Percentiles rank a stretch among this genome's conserved stretches.
These are phyloP conservation scores for Rhizopus stolonifer DNA, from an alignment of 371 early-diverging fungal species.

Conservation along the genomic window DNA sequence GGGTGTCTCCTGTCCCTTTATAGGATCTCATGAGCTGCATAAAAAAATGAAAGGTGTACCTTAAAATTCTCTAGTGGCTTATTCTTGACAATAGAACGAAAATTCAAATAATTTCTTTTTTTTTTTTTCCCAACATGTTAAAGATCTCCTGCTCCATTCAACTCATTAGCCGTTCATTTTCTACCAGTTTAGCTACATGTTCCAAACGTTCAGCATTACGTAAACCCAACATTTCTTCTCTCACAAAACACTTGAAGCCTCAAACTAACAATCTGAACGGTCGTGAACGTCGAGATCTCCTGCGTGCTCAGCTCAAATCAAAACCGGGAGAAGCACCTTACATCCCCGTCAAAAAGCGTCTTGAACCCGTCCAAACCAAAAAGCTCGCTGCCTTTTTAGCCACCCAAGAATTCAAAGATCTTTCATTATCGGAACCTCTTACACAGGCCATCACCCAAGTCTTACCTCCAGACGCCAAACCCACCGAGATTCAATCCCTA, in stretches of 20 bases:
- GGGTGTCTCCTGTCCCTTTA: too few relatives aligned
- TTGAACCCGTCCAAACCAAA: slow-evolving; percentile 33
- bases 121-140: too few relatives aligned
- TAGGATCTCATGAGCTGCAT: too few relatives aligned
- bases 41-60: too few relatives aligned
- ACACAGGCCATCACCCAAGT: slow-evolving; percentile 38
- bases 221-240: slow-evolving; percentile 46
- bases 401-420: slow-evolving; percentile 54
- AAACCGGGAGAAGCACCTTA: slow-evolving; percentile 29
- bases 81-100: too few relatives aligned
- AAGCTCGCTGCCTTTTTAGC: slow-evolving; percentile 44
- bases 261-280: slow-evolving; percentile 43
- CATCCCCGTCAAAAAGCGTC: slow-evolving; percentile 47
- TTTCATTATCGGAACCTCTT: too few relatives aligned
- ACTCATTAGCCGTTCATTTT: slow-evolving; percentile 17
- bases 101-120: too few relatives aligned
- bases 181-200: slow-evolving; percentile 11
- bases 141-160: too few relatives aligned
- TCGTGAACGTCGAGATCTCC: slow-evolving; percentile 39
- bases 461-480: slow-evolving; percentile 49
- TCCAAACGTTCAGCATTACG: slow-evolving; percentile 39
- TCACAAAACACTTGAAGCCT: slow-evolving; percentile 48
- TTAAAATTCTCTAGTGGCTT: too few relatives aligned
- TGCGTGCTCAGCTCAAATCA: slow-evolving; percentile 28
- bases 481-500: slow-evolving; percentile 92